Evolutionary conservation across 2,329 filamentous ascomycete genomes (phyloP).

Genomic region (Colletotrichum truncatum): DNA sequence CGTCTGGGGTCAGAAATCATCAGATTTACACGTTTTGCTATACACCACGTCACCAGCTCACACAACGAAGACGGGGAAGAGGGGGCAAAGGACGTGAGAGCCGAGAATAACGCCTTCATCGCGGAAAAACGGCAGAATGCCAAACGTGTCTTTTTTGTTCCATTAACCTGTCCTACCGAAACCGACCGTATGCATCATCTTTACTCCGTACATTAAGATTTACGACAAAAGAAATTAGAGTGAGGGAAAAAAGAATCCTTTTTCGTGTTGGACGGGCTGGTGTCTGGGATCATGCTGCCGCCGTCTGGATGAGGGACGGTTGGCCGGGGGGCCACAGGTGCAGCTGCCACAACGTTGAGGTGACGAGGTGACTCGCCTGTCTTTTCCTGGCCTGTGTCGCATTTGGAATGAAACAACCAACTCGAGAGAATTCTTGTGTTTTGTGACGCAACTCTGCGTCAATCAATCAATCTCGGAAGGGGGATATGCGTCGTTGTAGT

Average conservation of each 20-base stretch:
- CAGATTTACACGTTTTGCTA: background rate
- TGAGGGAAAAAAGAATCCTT: constrained; percentile 7
- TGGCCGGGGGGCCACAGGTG: background rate
- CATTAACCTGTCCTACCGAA: constrained; percentile 28
- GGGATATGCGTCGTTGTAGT: background rate
- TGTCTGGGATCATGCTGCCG: background rate
- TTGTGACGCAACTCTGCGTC: background rate
- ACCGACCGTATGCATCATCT: constrained; percentile 31
- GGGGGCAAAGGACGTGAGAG: background rate
- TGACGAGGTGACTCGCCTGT: background rate
- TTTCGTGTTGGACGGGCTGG: background rate
- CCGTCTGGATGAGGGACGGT: background rate
- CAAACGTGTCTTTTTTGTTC: constrained; percentile 19
- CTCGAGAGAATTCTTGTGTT: constrained; percentile 7
- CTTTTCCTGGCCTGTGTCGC: background rate
- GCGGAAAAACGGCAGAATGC: constrained; percentile 2
- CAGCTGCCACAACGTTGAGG: background rate
- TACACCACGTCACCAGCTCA: background rate
- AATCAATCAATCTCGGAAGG: background rate
- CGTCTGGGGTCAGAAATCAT: background rate
- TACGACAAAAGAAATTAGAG: constrained; percentile 30
- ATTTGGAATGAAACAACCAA: background rate
- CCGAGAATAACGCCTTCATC: background rate
- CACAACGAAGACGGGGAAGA: background rate
- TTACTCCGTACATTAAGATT: constrained; percentile 30